Base-by-base conservation (phyloP, 2,329 filamentous ascomycete genomes). In the Emergomyces africanus region DNA sequence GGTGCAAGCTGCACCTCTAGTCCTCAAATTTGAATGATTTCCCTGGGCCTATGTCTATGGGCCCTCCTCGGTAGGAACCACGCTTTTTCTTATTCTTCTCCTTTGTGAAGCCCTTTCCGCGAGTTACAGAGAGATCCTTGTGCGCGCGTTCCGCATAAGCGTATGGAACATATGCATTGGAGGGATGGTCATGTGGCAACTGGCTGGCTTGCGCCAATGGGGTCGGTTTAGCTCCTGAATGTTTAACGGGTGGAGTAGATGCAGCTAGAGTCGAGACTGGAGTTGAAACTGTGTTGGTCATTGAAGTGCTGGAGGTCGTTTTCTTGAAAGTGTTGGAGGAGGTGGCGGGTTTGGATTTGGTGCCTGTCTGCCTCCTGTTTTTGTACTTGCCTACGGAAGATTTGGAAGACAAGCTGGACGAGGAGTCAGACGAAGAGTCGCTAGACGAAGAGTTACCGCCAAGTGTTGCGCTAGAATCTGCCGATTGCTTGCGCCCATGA, bases 1-100 rank as follows among this genome's bases (percentile, higher is more conserved):
- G n/a, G 25, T 35, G 28, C 50, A 14, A 37, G 23, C 8, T 23
- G 10, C 20, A 61, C 54, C 25, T 64, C 76, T 83, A 95, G 68
- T 95, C 89, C 1, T 96, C 90, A 74, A 99, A 99, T 77, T 95
- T 96, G 77, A 96, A 88, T 60, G 89, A 87, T 75, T 92, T 91
- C 64, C 87, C 87, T 23, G 86, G 84, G 15, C 81, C 76, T 57
- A 92, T 88, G 71, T 99, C 91, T 68, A 99, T 95, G 57, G 81
- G 75, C 6, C 94, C 94, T 50, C 94, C 94, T 54, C 88, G 85
- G 80, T 96, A 99, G 65, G 87, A 89, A 56, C 94, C 94, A 66
- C 85, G 81, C 81, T 90, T 91, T 82, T 90, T 94, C 81, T 99
- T 99, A 77, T 99, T 99, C 85, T 99, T 99, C 79, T 97, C 94